Evolutionary conservation across 148 eudicot species (phyloP), one percentile per base, ranked within the genome.

Genomic region (Euryodendron excelsum): DNA sequence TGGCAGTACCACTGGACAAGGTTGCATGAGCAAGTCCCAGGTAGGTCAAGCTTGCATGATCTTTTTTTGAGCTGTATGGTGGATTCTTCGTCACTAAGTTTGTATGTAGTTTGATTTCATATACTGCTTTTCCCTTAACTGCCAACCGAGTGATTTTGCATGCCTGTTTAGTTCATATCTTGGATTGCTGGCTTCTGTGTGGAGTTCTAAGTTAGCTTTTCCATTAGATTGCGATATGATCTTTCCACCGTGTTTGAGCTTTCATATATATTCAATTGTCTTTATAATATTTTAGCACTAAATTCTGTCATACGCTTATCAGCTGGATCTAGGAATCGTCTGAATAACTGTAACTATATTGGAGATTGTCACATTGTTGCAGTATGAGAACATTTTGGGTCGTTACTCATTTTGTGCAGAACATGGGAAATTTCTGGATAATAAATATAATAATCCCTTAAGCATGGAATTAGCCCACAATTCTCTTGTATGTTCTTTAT

Each of bases 21-120:
- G 76, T 61, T 70, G 72, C 37, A 37, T 21, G 69, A 63, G 76
- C 33, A 73, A 69, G 72, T 8, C 84, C 56, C 80, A 82, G 85
- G 90, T 89, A 79, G 30, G 74, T 82, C 66, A 53, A 53, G 71
- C 34, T 44, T 36, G 47, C 60, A 39, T 60, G 33, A 30, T 60
- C 25, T 44, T 65, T 8, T 39, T 44, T 56, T 41, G 14, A 20
- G 50, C 15, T 66, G 33, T 9, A 33, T 45, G 62, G 1, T 23
- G 41, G 50, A 76, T 27, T n/a, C 3, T 2, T 52, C 55, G n/a
- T 23, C 18, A 41, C 8, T 41, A 4, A 4, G 45, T 41, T 25
- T 23, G 63, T 59, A 52, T 33, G 6, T 71, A 31, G 25, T 48
- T 71, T 47, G 39, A 28, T 61, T 75, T 61, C 55, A 56, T 18